Evolutionary conservation across 2,329 filamentous ascomycete species (phyloP), one percentile per base, ranked within the genome.

Genomic region (Fusarium dlaminii): DNA sequence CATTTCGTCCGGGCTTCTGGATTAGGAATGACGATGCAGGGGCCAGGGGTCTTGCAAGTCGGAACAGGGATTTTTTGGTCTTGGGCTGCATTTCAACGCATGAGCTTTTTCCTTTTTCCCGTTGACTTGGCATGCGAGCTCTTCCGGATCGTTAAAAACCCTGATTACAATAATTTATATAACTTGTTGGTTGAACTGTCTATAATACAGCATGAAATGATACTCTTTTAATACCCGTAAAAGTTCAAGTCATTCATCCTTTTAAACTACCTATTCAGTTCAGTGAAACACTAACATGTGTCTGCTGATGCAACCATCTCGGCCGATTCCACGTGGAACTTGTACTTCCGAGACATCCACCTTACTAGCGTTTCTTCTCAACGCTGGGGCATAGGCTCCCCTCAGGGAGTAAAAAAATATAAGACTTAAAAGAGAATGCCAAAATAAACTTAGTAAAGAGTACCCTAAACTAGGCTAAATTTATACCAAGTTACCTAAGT

Each of bases 291-390:
- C 65, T 55, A 51, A 59, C 34, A 55, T 58, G 56, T 61, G 24
- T 52, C 61, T 40, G 34, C 66, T 40, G 36, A 56, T 64, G 57
- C 60, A 59, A 66, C 60, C 65, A 70, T 76, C 60, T 69, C 57
- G 42, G 40, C 63, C 60, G 24, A 63, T 63, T 75, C 71, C 74
- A 76, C 74, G 74, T 76, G 74, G 74, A 36, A 65, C 39, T 54
- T 46, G 34, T 58, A 43, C 39, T 61, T 49, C 64, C 64, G 70
- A 73, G 51, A 70, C 63, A 72, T 70, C 60, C 56, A 54, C 51
- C 30, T 27, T 13, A 20, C 46, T 30, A 34, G 17, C 39, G 27
- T 52, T 46, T 29, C 24, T n/a, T 14, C 27, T 51, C 42, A 29
- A 48, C 24, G 39, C 32, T 34, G 12, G 27, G 34, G 61, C 24